Conservation (phyloP, 441 rosid genomes). For the Brassica hybrid region DNA sequence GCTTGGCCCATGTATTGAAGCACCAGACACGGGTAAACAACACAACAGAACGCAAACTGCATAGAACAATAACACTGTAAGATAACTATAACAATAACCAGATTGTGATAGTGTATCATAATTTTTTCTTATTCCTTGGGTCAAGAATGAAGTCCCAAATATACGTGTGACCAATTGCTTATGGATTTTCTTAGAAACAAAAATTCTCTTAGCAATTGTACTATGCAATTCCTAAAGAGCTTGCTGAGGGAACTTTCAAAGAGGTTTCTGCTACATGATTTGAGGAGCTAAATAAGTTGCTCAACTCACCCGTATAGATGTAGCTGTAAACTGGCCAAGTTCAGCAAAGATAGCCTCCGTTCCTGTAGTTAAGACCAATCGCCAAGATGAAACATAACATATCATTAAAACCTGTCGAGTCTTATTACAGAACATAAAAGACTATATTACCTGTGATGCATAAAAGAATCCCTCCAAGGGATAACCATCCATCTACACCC, state of each 20-base stretch:
- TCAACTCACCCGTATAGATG: constrained; percentile 71
- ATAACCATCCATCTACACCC: constrained; percentile 83
- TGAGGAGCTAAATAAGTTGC: constrained; percentile 12
- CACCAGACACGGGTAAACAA: constrained; percentile 87
- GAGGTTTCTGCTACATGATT: constrained; percentile 12
- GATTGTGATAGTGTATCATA: constrained; percentile 3
- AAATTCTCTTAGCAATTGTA: background rate
- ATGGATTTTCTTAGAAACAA: too few species aligned
- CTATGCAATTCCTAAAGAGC: background rate
- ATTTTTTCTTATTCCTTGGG: constrained; percentile 11
- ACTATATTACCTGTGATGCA: constrained; percentile 72
- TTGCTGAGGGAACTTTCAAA: background rate
- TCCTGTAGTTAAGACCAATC: constrained; percentile 61
- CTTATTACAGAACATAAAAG: background rate
- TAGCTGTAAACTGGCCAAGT: constrained; percentile 77
- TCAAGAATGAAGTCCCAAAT: constrained; percentile 21
- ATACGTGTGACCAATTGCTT: background rate
- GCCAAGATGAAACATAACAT: constrained; percentile 33
- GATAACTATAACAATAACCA: background rate
- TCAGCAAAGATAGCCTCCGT: constrained; percentile 82
- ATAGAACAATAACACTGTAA: constrained; percentile 22
- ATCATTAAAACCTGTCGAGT: background rate
- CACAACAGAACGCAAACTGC: constrained; percentile 81
- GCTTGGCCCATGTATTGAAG: constrained; percentile 99
- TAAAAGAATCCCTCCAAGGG: constrained; percentile 82